These are phyloP conservation scores for Spathaspora sp. DNA, from an alignment of 1,139 yeast species.

Conservation along the genomic window DNA sequence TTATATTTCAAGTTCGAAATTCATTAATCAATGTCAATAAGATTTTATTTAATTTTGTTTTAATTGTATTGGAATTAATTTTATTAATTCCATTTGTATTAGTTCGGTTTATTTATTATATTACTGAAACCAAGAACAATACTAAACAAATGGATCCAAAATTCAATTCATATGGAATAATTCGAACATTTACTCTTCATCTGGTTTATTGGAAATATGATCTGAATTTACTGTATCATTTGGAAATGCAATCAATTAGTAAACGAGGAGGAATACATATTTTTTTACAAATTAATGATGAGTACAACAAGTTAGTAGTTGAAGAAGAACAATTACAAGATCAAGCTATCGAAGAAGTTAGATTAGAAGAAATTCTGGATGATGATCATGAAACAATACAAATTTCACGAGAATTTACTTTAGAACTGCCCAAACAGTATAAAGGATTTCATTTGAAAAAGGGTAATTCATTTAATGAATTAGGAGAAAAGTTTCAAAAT, in stretches of 20 bases:
- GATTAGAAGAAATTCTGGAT: background rate
- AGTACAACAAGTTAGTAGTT: no score
- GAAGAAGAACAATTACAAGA: constrained; percentile 1
- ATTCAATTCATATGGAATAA: constrained; percentile 11
- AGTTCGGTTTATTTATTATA: constrained; percentile 8
- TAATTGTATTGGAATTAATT: constrained; percentile 6
- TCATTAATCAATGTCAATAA: constrained; percentile 3
- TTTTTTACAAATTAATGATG: constrained; percentile 7
- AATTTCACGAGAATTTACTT: constrained; percentile 2
- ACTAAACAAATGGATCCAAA: constrained; percentile 8
- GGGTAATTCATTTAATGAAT: no score
- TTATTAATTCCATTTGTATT: constrained; percentile 8
- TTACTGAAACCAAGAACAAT: constrained; percentile 7
- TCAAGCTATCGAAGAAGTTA: background rate
- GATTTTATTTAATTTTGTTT: background rate
- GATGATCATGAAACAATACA: background rate
- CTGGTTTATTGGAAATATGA: constrained; percentile 9
- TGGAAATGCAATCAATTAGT: constrained; percentile 11
- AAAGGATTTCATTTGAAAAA: constrained; percentile 1
- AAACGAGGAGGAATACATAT: constrained; percentile 10
- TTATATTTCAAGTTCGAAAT: constrained; percentile 9
- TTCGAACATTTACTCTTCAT: constrained; percentile 10
- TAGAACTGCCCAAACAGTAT: background rate
- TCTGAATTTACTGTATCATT: constrained; percentile 2
- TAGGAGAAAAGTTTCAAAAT: background rate